A percentile compares a stretch with the other conserved stretches of the same genome.
Conservation (phyloP, 331 rosid species). For the Telfairia occidentalis region DNA sequence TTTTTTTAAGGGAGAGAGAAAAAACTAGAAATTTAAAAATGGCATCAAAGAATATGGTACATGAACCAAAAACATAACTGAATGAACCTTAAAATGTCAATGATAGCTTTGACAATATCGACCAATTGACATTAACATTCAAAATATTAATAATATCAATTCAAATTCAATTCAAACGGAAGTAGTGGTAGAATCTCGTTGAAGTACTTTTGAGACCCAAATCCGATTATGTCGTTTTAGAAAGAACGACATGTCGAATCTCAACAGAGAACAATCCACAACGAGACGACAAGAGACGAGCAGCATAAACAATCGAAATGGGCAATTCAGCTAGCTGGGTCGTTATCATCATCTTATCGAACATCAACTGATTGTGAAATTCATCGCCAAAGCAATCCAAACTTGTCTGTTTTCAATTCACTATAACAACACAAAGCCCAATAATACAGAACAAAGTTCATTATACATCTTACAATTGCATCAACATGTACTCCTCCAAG, state of each 20-base stretch:
- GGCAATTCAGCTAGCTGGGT: not conserved
- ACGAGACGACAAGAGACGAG: not conserved
- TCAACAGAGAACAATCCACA: not conserved
- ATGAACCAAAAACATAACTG: not conserved
- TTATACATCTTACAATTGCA: not conserved
- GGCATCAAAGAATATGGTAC: not conserved
- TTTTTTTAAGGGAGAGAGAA: too few species aligned
- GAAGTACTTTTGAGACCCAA: not conserved
- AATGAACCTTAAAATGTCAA: constrained; percentile 3
- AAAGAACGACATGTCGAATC: constrained; percentile 5
- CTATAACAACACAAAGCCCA: not conserved
- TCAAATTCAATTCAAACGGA: too few species aligned
- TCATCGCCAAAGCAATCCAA: not conserved
- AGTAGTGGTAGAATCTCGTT: not conserved
- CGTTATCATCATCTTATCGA: not conserved
- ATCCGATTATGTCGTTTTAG: not conserved
- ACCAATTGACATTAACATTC: not conserved
- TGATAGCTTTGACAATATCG: not conserved
- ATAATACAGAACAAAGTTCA: not conserved
- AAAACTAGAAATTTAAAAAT: too few species aligned
- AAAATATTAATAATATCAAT: not conserved
- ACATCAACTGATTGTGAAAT: not conserved
- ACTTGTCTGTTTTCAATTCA: not conserved
- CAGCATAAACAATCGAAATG: not conserved
- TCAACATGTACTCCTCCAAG: not conserved